Evolutionary conservation across 2,329 filamentous ascomycete genomes (phyloP).

Genomic region (Alternaria incomplexa): DNA sequence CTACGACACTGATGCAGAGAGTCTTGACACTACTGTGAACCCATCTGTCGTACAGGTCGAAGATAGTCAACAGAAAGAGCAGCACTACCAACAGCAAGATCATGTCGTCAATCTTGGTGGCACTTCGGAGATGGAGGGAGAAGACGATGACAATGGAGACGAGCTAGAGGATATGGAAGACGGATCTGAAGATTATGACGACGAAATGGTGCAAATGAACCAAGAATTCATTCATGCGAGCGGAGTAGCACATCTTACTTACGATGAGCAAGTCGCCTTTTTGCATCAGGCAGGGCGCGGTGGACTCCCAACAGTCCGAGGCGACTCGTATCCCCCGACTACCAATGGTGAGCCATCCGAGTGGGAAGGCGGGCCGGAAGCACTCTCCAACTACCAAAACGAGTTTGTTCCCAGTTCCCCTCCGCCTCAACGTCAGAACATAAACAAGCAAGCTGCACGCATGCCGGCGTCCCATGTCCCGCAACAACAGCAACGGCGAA

Average conservation of each 20-base stretch:
- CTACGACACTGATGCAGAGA: conserved; percentile 49
- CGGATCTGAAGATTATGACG: neutral
- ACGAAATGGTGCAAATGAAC: conserved; percentile 1
- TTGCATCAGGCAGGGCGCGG: neutral
- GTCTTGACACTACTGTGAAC: conserved; percentile 43
- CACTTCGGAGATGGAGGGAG: conserved; percentile 14
- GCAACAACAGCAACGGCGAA: conserved; percentile 8
- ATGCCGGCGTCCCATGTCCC: conserved; percentile 6
- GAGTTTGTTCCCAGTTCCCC: conserved; percentile 7
- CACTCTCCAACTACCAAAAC: conserved; percentile 9
- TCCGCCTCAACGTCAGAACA: conserved; percentile 11
- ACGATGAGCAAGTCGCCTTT: conserved; percentile 5
- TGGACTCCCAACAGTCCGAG: conserved; percentile 22
- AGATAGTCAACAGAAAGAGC: conserved; percentile 17
- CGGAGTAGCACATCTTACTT: neutral
- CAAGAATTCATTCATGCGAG: neutral
- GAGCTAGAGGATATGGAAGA: conserved; percentile 7
- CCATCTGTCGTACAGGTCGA: conserved; percentile 27
- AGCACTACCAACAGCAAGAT: conserved; percentile 10
- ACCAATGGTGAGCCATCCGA: conserved; percentile 40
- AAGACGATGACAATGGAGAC: neutral
- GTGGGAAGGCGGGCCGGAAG: conserved; percentile 14
- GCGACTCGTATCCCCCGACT: conserved; percentile 47
- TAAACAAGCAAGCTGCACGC: conserved; percentile 8
- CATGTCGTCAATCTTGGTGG: conserved; percentile 14